These are phyloP conservation scores for Annona cherimola DNA, from an alignment of 164 flowering plant species.

Conservation along the genomic window DNA sequence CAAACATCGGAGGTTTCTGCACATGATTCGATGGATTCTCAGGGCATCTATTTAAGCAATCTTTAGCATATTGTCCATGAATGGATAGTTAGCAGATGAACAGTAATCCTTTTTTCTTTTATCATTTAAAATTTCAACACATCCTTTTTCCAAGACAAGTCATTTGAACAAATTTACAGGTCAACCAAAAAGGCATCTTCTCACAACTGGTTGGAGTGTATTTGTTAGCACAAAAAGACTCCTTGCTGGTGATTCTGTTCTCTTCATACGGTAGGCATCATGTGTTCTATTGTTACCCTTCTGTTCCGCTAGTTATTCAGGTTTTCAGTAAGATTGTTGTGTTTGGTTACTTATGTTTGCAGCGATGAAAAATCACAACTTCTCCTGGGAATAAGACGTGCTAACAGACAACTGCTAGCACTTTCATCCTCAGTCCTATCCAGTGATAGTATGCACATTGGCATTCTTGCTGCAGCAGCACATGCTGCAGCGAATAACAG, in stretches of 20 bases:
- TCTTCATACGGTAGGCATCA: constrained; percentile 67
- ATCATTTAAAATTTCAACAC: background rate
- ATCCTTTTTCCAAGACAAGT: background rate
- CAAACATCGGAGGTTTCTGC: background rate
- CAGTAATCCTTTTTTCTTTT: background rate
- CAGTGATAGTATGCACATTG: constrained; percentile 98
- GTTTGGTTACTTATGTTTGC: constrained; percentile 11
- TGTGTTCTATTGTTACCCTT: background rate
- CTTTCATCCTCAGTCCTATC: constrained; percentile 93
- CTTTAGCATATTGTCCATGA: background rate
- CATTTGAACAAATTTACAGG: constrained; percentile 37
- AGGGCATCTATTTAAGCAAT: background rate
- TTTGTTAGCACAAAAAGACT: constrained; percentile 93
- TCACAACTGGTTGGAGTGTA: constrained; percentile 98
- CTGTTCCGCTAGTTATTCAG: background rate
- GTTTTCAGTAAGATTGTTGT: background rate
- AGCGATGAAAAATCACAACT: constrained; percentile 92
- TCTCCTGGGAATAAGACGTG: constrained; percentile 76
- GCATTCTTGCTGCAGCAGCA: constrained; percentile 96
- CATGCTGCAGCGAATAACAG: constrained; percentile 95
- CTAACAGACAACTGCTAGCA: constrained; percentile 80
- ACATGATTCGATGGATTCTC: background rate
- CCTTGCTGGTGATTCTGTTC: constrained; percentile 88
- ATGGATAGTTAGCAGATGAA: background rate
- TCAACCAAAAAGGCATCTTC: constrained; percentile 89